Evolutionary conservation across 345 rosid species (phyloP).

Genomic region (Hypericum androsaemum): DNA sequence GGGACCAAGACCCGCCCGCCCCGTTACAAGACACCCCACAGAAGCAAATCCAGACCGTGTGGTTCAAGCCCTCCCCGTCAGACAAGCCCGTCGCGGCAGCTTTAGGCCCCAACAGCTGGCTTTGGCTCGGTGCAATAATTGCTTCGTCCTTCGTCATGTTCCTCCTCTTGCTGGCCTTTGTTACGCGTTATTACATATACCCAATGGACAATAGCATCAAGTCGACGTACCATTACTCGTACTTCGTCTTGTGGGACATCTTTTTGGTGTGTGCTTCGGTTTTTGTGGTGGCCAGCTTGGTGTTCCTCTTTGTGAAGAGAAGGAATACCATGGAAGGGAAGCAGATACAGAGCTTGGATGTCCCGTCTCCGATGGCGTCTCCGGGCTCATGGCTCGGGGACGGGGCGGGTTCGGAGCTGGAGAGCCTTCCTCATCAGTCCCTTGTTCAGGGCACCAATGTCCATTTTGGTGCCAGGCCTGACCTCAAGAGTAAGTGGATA

Average conservation of each 20-base stretch:
- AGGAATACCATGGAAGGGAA: background rate
- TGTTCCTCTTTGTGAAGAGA: background rate
- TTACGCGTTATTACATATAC: conserved; percentile 15
- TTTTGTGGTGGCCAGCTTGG: background rate
- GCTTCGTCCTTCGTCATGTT: conserved; percentile 14
- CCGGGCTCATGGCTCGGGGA: background rate
- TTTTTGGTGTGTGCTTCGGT: background rate
- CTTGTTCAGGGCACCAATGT: background rate
- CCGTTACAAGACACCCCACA: background rate
- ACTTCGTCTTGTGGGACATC: background rate
- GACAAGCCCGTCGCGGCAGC: conserved; percentile 12
- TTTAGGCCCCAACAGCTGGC: conserved; percentile 15
- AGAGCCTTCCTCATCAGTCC: background rate
- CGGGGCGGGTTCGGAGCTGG: background rate
- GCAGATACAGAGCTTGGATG: background rate
- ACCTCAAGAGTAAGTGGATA: background rate
- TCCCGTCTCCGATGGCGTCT: background rate
- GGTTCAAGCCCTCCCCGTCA: conserved; percentile 14
- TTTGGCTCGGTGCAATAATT: conserved; percentile 18
- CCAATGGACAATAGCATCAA: conserved; percentile 8
- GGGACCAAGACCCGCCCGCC: conserved; percentile 7
- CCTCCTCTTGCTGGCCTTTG: conserved; percentile 5
- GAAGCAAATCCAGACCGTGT: conserved; percentile 8
- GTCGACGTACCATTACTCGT: conserved; percentile 12
- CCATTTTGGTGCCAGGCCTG: background rate